Evolutionary conservation across 139 green algal species (phyloP).

Genomic region (Chlamydomonas eustigma): DNA sequence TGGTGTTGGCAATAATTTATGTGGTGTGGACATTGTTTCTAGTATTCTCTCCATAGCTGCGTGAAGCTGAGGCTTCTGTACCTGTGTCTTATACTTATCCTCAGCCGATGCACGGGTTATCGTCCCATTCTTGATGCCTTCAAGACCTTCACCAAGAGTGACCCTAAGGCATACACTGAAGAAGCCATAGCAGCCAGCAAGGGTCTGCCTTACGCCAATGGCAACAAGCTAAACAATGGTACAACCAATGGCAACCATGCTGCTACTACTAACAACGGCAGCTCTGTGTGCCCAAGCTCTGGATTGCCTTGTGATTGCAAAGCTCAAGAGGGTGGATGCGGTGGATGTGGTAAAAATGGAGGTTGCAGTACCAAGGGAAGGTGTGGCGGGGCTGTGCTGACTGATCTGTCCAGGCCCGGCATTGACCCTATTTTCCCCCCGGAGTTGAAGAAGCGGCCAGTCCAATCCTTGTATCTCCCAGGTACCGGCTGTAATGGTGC

Average conservation of each 20-base stretch:
- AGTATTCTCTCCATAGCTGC: no score
- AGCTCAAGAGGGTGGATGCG: background rate
- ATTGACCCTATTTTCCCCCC: conserved; percentile 90
- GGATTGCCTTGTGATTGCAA: conserved; percentile 76
- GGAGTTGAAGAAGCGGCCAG: conserved; percentile 65
- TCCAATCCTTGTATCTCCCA: background rate
- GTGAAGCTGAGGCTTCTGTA: no score
- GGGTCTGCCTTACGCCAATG: conserved; percentile 17
- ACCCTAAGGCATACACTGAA: conserved; percentile 65
- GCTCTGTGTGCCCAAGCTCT: conserved; percentile 68
- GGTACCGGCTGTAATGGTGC: background rate
- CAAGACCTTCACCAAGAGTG: conserved; percentile 76
- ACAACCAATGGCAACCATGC: conserved; percentile 5
- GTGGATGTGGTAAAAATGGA: no score
- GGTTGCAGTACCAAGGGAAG: no score
- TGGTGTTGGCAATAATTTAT: no score
- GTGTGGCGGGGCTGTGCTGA: background rate
- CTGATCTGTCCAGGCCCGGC: background rate
- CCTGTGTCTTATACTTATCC: no score
- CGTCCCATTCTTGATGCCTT: conserved; percentile 97
- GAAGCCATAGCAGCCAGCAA: conserved; percentile 72
- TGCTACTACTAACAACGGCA: background rate
- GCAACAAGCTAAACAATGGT: background rate
- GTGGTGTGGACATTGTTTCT: no score
- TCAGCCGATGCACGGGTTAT: conserved; percentile 92